Evolutionary conservation across 805 yeast genomes (phyloP), one percentile per base, ranked within the genome.

Genomic region (Lipomyces kockii): DNA sequence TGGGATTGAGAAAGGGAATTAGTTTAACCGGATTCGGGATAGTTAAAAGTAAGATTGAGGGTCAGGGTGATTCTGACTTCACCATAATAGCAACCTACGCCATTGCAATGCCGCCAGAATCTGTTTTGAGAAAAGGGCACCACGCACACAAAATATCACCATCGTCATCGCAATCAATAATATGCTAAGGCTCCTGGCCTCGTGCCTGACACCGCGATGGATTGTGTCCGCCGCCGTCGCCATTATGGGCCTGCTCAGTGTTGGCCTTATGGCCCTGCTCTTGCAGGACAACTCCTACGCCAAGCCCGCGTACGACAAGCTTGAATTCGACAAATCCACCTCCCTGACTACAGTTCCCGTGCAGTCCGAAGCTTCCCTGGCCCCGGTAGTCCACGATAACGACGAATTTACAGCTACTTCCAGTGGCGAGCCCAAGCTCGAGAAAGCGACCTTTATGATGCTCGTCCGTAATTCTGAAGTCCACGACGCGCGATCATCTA

Each of bases 401-500:
- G 17, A 37, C 17, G 17, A 37, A 37, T 37, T 37, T 14, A 14
- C 5, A 12, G 43, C 43, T 14, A 37, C 17, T 12, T 12, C 43
- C 17, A 6, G 17, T n/a, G 43, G 14, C n/a, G 17, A 37, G 43
- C 43, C 43, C 17, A 12, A 35, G 43, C 63, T 56, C 39, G 73
- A 70, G 32, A 87, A 84, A 69, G 94, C 92, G 3, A 85, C 91
- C 0, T 82, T 90, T 73, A 84, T 89, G 71, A 86, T 91, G 2
- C 80, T 91, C 46, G 91, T 91, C 56, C 83, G 92, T 71, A 90
- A 91, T 76, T 75, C 79, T 12, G 95, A 91, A 66, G 78, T 90
- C 2, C 84, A 82, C 74, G 79, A 78, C 14, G 80, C 90, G 75
- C 76, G 88, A 4, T 83, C 83, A 55, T 83, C 94, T 3, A 85